Conservation (phyloP, 768 basidiomycete genomes). For the Russula foetens region DNA sequence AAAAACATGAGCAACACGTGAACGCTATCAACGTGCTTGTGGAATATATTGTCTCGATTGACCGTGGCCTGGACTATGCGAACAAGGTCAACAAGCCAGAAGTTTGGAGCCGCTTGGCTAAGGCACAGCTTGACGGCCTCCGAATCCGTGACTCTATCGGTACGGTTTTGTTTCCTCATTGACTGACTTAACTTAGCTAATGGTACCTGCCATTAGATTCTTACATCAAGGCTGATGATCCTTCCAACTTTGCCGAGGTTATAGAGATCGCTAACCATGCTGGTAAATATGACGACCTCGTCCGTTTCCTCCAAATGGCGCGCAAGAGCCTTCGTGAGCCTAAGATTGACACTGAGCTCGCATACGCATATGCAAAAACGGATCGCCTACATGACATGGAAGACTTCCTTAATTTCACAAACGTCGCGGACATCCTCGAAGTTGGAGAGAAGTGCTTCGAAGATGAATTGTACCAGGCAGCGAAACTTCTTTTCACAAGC, state of each 20-base stretch:
- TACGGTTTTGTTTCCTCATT: constrained; percentile 25
- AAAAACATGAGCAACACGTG: constrained; percentile 93
- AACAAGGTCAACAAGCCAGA: constrained; percentile 94
- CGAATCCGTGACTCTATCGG: constrained; percentile 98
- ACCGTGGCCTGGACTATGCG: constrained; percentile 93
- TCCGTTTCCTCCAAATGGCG: constrained; percentile 97
- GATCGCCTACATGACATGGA: constrained; percentile 99
- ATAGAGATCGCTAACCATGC: constrained; percentile 94
- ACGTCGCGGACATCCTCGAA: constrained; percentile 92
- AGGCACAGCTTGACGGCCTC: constrained; percentile 96
- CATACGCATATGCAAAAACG: constrained; percentile 96
- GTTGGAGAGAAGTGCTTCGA: constrained; percentile 99
- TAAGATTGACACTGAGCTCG: constrained; percentile 95
- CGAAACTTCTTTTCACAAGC: constrained; percentile 90
- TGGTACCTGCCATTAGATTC: constrained; percentile 49
- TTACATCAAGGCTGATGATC: constrained; percentile 95
- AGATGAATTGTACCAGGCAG: constrained; percentile 94
- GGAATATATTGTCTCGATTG: constrained; percentile 96
- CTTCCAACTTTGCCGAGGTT: constrained; percentile 88
- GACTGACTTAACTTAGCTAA: neutral
- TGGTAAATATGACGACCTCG: constrained; percentile 88
- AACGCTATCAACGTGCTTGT: constrained; percentile 97
- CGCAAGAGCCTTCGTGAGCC: constrained; percentile 95
- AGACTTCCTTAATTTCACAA: constrained; percentile 97
- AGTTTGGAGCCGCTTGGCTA: constrained; percentile 97